Evolutionary conservation across 257 asterid species (phyloP).

Genomic region (Capsicum baccatum): DNA sequence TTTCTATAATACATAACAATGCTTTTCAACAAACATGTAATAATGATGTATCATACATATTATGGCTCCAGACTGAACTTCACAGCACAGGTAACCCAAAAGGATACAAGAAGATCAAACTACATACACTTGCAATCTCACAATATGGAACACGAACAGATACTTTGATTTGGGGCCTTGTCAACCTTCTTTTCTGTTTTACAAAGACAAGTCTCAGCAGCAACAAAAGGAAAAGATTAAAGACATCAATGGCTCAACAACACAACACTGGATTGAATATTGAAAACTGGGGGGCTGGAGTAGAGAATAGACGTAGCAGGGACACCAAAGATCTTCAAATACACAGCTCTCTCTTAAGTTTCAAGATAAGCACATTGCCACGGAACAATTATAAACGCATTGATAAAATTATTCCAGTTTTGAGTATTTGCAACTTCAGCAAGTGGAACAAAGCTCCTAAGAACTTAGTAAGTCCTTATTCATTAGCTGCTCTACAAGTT

Average conservation of each 20-base stretch:
- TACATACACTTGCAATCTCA: constrained; percentile 44
- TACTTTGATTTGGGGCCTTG: constrained; percentile 48
- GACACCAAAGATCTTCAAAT: constrained; percentile 3
- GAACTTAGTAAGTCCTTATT: not conserved
- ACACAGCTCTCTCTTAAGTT: not conserved
- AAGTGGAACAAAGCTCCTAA: not conserved
- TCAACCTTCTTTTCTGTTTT: constrained; percentile 62
- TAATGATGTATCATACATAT: constrained; percentile 54
- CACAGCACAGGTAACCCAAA: constrained; percentile 40
- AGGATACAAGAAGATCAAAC: constrained; percentile 40
- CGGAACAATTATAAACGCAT: not conserved
- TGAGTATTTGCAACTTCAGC: not conserved
- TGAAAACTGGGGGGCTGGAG: not conserved
- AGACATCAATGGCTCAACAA: not conserved
- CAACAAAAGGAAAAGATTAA: not conserved
- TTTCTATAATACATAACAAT: constrained; percentile 40
- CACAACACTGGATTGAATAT: not conserved
- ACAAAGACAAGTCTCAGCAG: constrained; percentile 29
- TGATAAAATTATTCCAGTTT: not conserved
- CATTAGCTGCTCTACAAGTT: not conserved
- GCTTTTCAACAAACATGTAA: constrained; percentile 46
- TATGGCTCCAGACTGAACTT: constrained; percentile 44
- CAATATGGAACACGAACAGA: constrained; percentile 61
- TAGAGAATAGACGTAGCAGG: not conserved
- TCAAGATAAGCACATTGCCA: not conserved